Evolutionary conservation across 2,329 filamentous ascomycete species (phyloP), one percentile per base, ranked within the genome.

Genomic region (Arthrobotrys iridis): DNA sequence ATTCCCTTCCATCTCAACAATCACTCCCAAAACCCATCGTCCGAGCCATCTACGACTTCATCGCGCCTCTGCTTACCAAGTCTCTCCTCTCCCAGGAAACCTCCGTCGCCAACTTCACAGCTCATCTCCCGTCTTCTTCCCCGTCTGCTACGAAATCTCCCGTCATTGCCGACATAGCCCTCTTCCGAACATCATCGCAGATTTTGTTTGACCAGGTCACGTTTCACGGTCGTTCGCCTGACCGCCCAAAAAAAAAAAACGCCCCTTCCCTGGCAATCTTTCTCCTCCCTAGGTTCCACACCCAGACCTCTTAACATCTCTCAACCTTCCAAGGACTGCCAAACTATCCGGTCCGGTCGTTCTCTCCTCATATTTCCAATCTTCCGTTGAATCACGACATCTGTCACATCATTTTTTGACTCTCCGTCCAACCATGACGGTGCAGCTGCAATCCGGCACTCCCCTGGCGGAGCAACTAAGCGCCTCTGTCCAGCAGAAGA

Each of bases 401-500:
- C 33, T n/a, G n/a, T 37, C 33, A n/a, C n/a, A 37, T 37, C 70
- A 30, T 52, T 18, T 30, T 10, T n/a, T 48, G 28, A 45, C 57
- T 43, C 28, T 41, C 60, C 67, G 76, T 63, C 78, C 81, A 5
- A 86, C 77, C 67, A 97, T 97, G 92, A 86, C 92, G 78, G 87
- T 92, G 83, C 90, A 93, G 81, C 87, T 96, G 77, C 85, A 87
- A 64, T 86, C 91, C 78, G 90, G 91, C 79, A 93, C 93, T 81
- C 92, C 93, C 52, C 85, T 98, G 81, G 93, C 93, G 78, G 88
- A 93, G 79, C 91, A 93, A 77, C 88, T 99, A 64, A 93, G 91
- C 81, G 85, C 86, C 79, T 90, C 90, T 43, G 93, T 98, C 77
- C 92, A 95, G 83, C 91, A 92, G 30, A 98, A 98, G 85, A 86